These are phyloP conservation scores for Pythium folliculosum DNA, from an alignment of 352 stramenopile genomes.

Conservation along the genomic window DNA sequence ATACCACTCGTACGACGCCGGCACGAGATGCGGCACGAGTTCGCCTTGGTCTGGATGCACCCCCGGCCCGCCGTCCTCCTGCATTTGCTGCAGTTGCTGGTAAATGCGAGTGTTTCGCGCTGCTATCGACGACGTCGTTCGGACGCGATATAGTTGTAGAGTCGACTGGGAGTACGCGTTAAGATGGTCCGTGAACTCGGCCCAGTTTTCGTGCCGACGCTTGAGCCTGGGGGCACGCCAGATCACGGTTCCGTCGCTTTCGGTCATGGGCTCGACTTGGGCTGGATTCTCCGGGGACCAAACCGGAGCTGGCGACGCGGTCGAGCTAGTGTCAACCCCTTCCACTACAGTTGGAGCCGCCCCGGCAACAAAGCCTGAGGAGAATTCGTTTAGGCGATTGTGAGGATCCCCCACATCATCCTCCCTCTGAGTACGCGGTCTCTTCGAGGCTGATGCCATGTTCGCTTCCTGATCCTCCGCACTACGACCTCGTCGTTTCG, in stretches of 20 bases:
- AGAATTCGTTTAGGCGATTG: not conserved
- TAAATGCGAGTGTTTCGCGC: conserved; percentile 61
- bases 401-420: not conserved
- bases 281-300: conserved; percentile 25
- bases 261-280: conserved; percentile 27
- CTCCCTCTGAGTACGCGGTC: not conserved
- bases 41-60: conserved; percentile 10
- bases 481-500: conserved; percentile 2
- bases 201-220: conserved; percentile 52
- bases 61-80: conserved; percentile 1
- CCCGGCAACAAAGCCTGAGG: not conserved
- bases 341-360: not conserved
- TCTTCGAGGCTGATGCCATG: not conserved
- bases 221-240: conserved; percentile 57
- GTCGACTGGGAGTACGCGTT: conserved; percentile 60
- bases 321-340: not conserved
- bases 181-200: conserved; percentile 61
- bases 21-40: conserved; percentile 39
- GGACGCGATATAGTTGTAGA: conserved; percentile 71
- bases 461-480: not conserved
- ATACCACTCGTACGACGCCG: conserved; percentile 68
- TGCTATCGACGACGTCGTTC: conserved; percentile 71
- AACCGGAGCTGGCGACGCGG: conserved; percentile 15
- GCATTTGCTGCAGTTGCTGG: conserved; percentile 37
- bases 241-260: conserved; percentile 31